Evolutionary conservation across 2,329 filamentous ascomycete genomes (phyloP).

Genomic region (Sclerotinia glacialis): DNA sequence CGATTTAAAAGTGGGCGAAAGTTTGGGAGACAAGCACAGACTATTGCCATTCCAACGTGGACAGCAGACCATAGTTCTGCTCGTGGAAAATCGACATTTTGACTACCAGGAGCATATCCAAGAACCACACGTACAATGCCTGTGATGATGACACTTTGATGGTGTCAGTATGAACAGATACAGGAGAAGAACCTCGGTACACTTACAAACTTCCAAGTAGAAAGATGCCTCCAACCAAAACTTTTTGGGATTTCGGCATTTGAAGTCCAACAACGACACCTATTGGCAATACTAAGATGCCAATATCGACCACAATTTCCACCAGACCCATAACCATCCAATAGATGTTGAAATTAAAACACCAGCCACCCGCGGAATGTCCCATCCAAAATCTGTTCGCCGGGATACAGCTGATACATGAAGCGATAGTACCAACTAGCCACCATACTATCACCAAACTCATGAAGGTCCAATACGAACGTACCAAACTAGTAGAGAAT

Average conservation of each 20-base stretch:
- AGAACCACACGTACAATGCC: conserved; percentile 23
- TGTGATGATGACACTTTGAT: conserved; percentile 23
- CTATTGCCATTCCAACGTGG: conserved; percentile 25
- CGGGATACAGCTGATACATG: conserved; percentile 16
- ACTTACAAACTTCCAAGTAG: conserved; percentile 21
- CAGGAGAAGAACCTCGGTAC: neutral
- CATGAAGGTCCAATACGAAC: neutral
- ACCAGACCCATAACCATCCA: conserved; percentile 16
- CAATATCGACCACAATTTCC: conserved; percentile 18
- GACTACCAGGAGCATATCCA: conserved; percentile 23
- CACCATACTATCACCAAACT: neutral
- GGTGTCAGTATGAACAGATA: neutral
- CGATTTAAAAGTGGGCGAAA: conserved; percentile 23
- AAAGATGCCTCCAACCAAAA: conserved; percentile 18
- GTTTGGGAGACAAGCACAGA: conserved; percentile 25
- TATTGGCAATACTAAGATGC: conserved; percentile 17
- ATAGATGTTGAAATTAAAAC: conserved; percentile 22
- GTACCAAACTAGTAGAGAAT: neutral
- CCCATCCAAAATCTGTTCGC: conserved; percentile 13
- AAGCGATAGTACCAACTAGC: conserved; percentile 8
- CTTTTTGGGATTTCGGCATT: conserved; percentile 16
- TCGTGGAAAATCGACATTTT: conserved; percentile 22
- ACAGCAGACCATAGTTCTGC: conserved; percentile 26
- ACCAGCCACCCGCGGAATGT: conserved; percentile 13
- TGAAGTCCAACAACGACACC: conserved; percentile 9